Base-by-base conservation (phyloP, 306 rosid species). In the Cucurbita argyrosperma region DNA sequence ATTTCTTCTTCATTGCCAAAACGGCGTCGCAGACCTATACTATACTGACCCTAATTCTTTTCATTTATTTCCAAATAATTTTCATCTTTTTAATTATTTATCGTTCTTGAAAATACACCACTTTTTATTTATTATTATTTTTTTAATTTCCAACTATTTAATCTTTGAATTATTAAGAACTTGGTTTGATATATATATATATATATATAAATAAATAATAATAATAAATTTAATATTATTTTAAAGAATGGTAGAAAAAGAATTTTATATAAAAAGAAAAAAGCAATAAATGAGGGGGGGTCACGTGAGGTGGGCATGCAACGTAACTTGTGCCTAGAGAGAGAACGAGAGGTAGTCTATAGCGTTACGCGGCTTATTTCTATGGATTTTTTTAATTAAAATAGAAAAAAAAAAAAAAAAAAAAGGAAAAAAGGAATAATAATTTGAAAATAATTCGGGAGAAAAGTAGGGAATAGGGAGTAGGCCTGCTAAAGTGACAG, bases 261-360 rank as follows among this genome's bases (percentile, higher is more conserved):
- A 26, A 26, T 26, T 45, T 26, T 45, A 10, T 46, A 7, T 43
- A 43, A 46, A 53, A 53, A 55, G 35, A 1, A 19, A 9, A 56
- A 19, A 19, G 16, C 19, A 65, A 30, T 16, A 4, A 50, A 53
- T 11, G 15, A 14, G 13, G 38, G 3, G 7, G 59, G 69, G 74
- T 77, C 83, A 84, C 81, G 87, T 81, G 85, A 81, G 83, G 38
- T 35, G 57, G 10, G 80, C 73, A 13, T 77, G 80, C 76, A 61
- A 59, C 71, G 83, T 74, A 76, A 81, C 78, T 84, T 79, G 83
- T 79, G 85, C 76, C 83, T 77, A 80, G 68, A 40, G 77, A 74
- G 67, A 57, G 62, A 72, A 35, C 12, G 4, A 38, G 67, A 61
- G 67, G 5, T 60, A 59, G 39, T 3, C 16, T 4, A 9, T 4